Base-by-base conservation (phyloP, 139 green algal genomes). In the Axilococcus clingmanii region DNA sequence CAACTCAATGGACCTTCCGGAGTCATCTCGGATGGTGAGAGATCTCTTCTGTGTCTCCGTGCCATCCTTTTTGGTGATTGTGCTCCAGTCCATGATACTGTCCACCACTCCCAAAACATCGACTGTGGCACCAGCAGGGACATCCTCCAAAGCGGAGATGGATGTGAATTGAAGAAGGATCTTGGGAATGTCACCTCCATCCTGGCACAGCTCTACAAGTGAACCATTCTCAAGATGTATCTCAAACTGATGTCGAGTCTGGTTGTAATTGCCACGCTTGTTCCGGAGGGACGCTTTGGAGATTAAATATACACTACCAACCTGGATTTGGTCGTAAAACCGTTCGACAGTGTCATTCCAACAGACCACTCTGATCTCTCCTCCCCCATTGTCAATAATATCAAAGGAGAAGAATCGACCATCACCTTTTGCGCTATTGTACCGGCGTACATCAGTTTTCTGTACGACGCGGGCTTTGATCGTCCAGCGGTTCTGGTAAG, bases 391-490 rank as follows among this genome's bases (percentile, higher is more conserved):
- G 28, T 73, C 65, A 37, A 73, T 34, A 27, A 73, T 60, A 59
- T 98, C 91, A 57, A 97, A 96, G 40, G 57, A 84, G 67, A 98
- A 94, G 19, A 98, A 74, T 57, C 81, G 82, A 35, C 91, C 90
- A 45, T 95, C 87, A 14, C 84, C 82, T 1, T 73, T 60, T 3
- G 72, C 60, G 55, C 93, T 94, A 59, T 59, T 61, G 53, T 71
- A 96, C 46, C 71, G 76, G 27, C 57, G 57, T 12, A 63, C 52
- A 40, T 93, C 85, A 12, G 61, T 53, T 66, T 91, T 89, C 48
- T 50, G 47, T 11, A 83, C 90, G n/a, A 91, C 76, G 12, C 90
- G 66, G 16, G 67, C 87, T 57, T 91, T 89, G 70, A 99, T 93
- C 17, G 88, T 92, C 92, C 92, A 99, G 15, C 84, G 65, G 16